Evolutionary conservation across 441 rosid species (phyloP).

Genomic region (Adansonia gregorii): DNA sequence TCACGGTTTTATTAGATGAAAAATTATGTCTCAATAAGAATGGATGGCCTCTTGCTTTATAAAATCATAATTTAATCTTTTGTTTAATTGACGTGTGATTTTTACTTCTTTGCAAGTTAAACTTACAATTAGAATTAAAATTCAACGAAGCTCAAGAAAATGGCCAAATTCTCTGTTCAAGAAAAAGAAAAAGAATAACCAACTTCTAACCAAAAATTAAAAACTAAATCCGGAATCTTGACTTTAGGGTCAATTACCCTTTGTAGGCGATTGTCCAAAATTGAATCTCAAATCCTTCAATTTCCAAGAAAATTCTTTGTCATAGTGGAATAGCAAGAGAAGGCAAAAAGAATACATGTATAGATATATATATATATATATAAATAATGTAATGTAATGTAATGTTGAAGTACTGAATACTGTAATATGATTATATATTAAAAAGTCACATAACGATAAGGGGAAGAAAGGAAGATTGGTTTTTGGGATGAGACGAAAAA

Average conservation of each 20-base stretch:
- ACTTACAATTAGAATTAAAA: neutral
- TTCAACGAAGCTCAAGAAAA: neutral
- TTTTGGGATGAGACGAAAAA: neutral
- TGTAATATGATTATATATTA: neutral
- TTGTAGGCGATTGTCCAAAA: neutral
- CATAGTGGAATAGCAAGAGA: no score
- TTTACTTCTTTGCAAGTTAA: neutral
- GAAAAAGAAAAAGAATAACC: no score
- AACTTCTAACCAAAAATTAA: neutral
- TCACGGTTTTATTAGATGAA: no score
- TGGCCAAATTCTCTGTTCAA: neutral
- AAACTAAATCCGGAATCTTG: neutral
- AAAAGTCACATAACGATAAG: neutral
- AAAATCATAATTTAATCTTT: no score
- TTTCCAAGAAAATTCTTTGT: neutral
- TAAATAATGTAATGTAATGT: no score
- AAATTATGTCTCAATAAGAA: no score
- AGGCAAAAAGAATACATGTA: no score
- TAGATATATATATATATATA: no score
- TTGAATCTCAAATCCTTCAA: neutral
- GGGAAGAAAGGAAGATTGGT: neutral
- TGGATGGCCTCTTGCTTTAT: no score
- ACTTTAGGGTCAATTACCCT: neutral
- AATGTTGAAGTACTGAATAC: no score
- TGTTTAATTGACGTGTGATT: no score